Base-by-base conservation (phyloP, 176 grass and related monocot genomes). In the Carex pumila region DNA sequence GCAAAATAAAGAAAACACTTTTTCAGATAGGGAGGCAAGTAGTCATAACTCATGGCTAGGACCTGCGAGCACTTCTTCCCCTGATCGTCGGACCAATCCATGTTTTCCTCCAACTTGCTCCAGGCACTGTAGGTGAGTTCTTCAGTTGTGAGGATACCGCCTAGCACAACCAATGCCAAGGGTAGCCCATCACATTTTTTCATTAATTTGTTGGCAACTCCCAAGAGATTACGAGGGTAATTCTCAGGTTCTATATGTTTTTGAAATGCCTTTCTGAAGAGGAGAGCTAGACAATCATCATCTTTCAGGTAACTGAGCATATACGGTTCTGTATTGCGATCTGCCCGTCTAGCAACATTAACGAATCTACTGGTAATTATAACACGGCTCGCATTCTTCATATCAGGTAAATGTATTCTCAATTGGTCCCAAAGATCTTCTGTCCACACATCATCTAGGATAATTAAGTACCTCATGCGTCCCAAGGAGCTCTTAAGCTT, bases 1-100 rank as follows among this genome's bases (percentile, higher is more conserved):
- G 54, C 70, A 1, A 85, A 47, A 19, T 85, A 85, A 11, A 85
- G 70, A 30, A 79, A 85, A 53, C 84, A 85, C n/a, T n/a, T n/a
- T 34, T 34, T 34, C 2, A 34, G 32, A 34, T 34, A 34, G 32
- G 0, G 3, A 10, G 84, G 84, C 10, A 85, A 79, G 41, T 65
- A 58, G 9, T 79, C 56, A 17, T 85, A 85, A 71, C 82, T 84
- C 29, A 41, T 21, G 4, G 1, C 47, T 54, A 84, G 53, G 45
- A 84, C 56, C 17, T 72, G 9, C 11, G 3, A 14, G 64, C 61
- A 68, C 5, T 53, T 13, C 7, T 83, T 60, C 7, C 14, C 22
- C 0, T 55, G 43, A 21, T 75, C 79, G 7, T 30, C 8, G 12
- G 57, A 50, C 77, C 77, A 87, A n/a, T 62, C 58, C 54, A 76